Percentiles rank a stretch among this genome's conserved stretches.
phyloP scores from a whole-genome alignment of 2,329 filamentous ascomycete genomes.

The Epichloe hybrida region DNA sequence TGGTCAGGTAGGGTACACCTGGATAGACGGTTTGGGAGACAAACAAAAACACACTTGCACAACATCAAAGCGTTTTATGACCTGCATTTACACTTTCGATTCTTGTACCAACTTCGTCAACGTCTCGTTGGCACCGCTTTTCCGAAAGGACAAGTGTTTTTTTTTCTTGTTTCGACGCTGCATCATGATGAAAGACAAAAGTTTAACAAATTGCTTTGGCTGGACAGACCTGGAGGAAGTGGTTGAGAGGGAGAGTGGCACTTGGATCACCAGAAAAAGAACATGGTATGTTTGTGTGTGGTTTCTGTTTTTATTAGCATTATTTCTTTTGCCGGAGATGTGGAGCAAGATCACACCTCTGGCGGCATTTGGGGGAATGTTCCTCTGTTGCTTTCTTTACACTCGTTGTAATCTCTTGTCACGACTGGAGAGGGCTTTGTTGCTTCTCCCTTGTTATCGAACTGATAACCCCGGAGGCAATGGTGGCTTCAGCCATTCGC shows the following conservation, averaged over 20 bases:
- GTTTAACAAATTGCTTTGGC: constrained; percentile 3
- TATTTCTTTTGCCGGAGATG: neutral
- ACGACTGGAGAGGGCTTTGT: constrained; percentile 20
- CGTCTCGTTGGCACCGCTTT: constrained; percentile 16
- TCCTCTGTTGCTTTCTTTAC: constrained; percentile 26
- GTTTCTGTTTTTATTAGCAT: constrained; percentile 7
- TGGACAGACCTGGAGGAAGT: neutral
- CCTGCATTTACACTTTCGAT: constrained; percentile 26
- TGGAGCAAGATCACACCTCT: neutral
- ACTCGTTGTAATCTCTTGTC: constrained; percentile 37
- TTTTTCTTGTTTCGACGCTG: constrained; percentile 7
- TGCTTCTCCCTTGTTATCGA: neutral
- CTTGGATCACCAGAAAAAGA: constrained; percentile 3
- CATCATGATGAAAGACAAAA: constrained; percentile 18
- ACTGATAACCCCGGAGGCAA: neutral
- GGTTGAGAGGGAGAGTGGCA: constrained; percentile 5
- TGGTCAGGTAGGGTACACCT: constrained; percentile 18
- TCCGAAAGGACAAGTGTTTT: constrained; percentile 9
- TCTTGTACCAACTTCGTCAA: constrained; percentile 31
- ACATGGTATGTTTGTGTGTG: constrained; percentile 14
- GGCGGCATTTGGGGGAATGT: neutral
- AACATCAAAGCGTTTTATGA: constrained; percentile 24
- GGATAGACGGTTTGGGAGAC: constrained; percentile 16
- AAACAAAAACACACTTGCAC: constrained; percentile 24
- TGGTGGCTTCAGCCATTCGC: neutral